Evolutionary conservation across 2,329 filamentous ascomycete species (phyloP), one percentile per base, ranked within the genome.

Genomic region (Ustulina deusta): DNA sequence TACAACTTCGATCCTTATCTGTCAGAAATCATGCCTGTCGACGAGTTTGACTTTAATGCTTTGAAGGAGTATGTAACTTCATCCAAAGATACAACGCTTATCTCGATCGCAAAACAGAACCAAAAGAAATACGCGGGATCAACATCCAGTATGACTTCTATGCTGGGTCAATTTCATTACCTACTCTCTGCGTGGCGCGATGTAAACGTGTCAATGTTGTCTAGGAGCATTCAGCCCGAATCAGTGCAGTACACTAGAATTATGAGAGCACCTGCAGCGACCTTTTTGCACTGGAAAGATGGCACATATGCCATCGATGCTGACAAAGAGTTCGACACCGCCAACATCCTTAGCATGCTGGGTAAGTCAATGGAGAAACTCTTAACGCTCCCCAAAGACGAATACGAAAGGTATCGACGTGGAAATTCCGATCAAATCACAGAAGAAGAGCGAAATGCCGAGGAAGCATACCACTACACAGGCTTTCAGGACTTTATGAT

Each of bases 1-100:
- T 99, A 90, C 85, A 99, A 99, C 78, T 99, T 99, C 75, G 95
- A 99, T 77, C 96, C 97, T 0, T 97, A 97, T 76, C 86, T 99
- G 22, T 89, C 94, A 68, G 90, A 89, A 60, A 97, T 99, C 74
- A 98, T 98, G 93, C 94, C 96, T 1, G 90, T 96, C 17, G 84
- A 88, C 1, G 93, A 99, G 76, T 99, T 99, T 76, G 93, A 99
- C 76, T 99, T 97, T 79, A 87, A 92, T 65, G 90, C 93, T 3
- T 80, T 99, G 61, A 93, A 92, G 78, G 86, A 90, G 70, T 99
- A 97, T 79, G 89, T 97, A 71, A 97, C 94, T 0, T 97, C 96
- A 0, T 98, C 95, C 10, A 90, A 92, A 77, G 96, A 99, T 77
- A 80, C 82, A 6, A 88, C 85, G 4, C 84, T 99, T 13, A 86